A percentile compares a stretch with the other conserved stretches of the same genome.
These are phyloP conservation scores for Crataegus laevigata DNA, from an alignment of 306 rosid genomes.

Conservation along the genomic window DNA sequence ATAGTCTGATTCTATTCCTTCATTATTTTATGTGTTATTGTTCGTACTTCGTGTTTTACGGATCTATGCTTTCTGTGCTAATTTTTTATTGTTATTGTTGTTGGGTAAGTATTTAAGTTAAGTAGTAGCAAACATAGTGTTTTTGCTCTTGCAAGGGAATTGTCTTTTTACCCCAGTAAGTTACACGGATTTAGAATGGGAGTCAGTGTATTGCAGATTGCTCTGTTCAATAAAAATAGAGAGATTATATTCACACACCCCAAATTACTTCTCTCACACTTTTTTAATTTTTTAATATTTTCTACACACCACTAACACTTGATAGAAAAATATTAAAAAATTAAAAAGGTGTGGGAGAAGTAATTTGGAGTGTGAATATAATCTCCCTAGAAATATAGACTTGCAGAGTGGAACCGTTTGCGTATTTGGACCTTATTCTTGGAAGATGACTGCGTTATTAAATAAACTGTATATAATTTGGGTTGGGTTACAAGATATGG, in stretches of 20 bases:
- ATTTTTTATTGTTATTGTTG: neutral
- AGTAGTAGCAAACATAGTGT: neutral
- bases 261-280: too few species aligned
- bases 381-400: too few species aligned
- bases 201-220: neutral
- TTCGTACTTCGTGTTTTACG: neutral
- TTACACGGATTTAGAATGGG: neutral
- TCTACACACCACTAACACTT: too few species aligned
- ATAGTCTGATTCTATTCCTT: neutral
- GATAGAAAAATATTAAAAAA: too few species aligned
- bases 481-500: conserved; percentile 53
- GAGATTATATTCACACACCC: too few species aligned
- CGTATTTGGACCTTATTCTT: neutral
- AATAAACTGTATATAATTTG: neutral
- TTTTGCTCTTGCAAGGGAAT: neutral
- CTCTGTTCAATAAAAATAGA: neutral
- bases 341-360: too few species aligned
- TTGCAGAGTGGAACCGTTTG: neutral
- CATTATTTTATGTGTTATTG: neutral
- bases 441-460: neutral
- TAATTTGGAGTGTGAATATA: too few species aligned
- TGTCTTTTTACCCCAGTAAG: too few species aligned
- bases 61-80: neutral
- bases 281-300: too few species aligned
- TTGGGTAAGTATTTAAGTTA: neutral